These are phyloP conservation scores for Phascolomyces articulosus DNA, from an alignment of 371 early-diverging fungal species.

Conservation along the genomic window DNA sequence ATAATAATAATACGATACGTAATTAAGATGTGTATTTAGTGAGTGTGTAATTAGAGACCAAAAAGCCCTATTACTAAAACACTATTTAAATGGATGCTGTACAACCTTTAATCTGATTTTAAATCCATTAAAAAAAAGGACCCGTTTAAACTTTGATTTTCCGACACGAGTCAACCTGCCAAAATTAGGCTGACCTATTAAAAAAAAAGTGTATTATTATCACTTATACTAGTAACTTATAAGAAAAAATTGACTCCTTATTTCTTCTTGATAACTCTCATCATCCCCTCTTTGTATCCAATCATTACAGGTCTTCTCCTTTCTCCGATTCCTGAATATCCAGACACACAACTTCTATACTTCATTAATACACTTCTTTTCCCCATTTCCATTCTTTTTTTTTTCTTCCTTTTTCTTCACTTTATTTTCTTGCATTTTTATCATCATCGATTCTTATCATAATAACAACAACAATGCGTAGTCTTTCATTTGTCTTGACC, in stretches of 20 bases:
- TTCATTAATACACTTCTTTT: background rate
- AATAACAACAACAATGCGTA: background rate
- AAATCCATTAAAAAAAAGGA: background rate
- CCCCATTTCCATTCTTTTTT: background rate
- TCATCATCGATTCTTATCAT: background rate
- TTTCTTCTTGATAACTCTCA: background rate
- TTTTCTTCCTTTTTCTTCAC: constrained; percentile 12
- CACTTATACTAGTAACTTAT: too few species aligned
- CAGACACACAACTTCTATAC: too few species aligned
- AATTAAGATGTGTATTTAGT: too few species aligned
- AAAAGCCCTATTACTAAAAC: too few species aligned
- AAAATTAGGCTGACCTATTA: background rate
- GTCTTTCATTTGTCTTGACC: constrained; percentile 13
- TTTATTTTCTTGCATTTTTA: constrained; percentile 9
- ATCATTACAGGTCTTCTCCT: too few species aligned
- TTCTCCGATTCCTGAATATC: too few species aligned
- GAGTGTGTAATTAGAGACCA: too few species aligned
- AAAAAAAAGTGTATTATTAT: too few species aligned
- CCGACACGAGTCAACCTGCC: constrained; percentile 11
- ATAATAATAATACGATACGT: too few species aligned
- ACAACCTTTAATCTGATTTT: background rate
- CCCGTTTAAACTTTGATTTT: background rate
- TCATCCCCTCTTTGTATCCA: background rate
- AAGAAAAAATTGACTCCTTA: too few species aligned
- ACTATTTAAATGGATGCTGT: constrained; percentile 1